Base-by-base conservation (phyloP, 2,329 filamentous ascomycete genomes). In the Penicillium sp. region DNA sequence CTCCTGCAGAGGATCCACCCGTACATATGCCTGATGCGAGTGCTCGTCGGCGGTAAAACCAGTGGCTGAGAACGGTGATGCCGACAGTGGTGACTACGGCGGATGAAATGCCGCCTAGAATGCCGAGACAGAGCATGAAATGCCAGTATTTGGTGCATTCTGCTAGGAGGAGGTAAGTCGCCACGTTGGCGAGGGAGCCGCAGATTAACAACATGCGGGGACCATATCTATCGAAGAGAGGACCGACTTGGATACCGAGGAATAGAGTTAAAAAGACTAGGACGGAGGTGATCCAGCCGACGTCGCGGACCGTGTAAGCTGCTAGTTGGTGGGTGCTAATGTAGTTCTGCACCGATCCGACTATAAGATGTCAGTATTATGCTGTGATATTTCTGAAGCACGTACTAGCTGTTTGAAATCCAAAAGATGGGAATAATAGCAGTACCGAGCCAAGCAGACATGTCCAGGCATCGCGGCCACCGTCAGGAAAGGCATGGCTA, bases 241-340 rank as follows among this genome's bases (percentile, higher is more conserved):
- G 71, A 0, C 72, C 71, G 6, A 71, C 62, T 47, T 71, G 70
- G 3, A 74, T 65, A 3, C 67, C 70, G 2, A 72, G 56, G 10
- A 69, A 61, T 0, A 73, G 51, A 0, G 65, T 60, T 1, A 74
- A 47, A 30, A 71, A 73, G 4, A 67, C 62, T 22, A 71, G 66
- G 3, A 72, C 44, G 1, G 70, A 68, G 1, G 66, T 65, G 35
- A 74, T 73, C 71, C 71, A 75, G 13, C 70, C 71, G 0, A 75
- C 61, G 27, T 74, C 64, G 3, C 67, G 55, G 3, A 66, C 55
- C 3, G 61, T 62, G 42, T 70, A 71, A 6, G 49, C 42, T 0
- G 59, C 51, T 1, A 75, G 59, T 46, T 74, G 70, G 37, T 74
- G 58, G 2, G 54, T 56, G 22, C 62, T 62, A 16, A 72, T 62